phyloP scores from a whole-genome alignment of 257 asterid genomes.

The Coffea eugenioides region DNA sequence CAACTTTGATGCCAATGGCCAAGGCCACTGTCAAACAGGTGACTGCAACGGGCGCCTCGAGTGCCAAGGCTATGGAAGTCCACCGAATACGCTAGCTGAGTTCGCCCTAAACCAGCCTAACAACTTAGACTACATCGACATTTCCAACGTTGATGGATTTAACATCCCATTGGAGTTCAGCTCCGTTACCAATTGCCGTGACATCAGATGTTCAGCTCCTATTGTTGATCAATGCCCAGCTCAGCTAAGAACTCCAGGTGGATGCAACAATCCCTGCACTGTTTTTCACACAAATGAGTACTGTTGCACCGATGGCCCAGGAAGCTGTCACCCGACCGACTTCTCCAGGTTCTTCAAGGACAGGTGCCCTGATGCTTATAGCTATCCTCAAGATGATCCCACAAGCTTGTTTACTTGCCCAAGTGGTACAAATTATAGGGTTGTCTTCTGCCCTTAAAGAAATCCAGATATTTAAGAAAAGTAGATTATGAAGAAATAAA shows the following conservation, averaged over 20 bases:
- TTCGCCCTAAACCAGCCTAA: constrained; percentile 28
- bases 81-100: constrained; percentile 33
- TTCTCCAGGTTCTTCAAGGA: constrained; percentile 55
- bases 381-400: constrained; percentile 36
- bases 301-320: constrained; percentile 49
- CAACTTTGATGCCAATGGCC: constrained; percentile 27
- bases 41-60: constrained; percentile 21
- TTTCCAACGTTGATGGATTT: constrained; percentile 59
- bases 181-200: not conserved
- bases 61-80: constrained; percentile 24
- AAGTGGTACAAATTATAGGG: constrained; percentile 25
- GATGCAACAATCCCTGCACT: constrained; percentile 81
- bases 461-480: not conserved
- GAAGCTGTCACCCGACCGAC: constrained; percentile 50
- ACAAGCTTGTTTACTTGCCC: constrained; percentile 28
- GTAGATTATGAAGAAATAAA: not conserved
- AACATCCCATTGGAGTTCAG: constrained; percentile 44
- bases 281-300: constrained; percentile 54
- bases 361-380: constrained; percentile 55
- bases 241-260: constrained; percentile 49
- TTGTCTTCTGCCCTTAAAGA: constrained; percentile 32
- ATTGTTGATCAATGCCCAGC: constrained; percentile 54
- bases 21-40: constrained; percentile 31
- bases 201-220: constrained; percentile 38
- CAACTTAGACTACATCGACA: constrained; percentile 29